phyloP scores from a whole-genome alignment of 768 basidiomycete genomes.

The Psilocybe tampanensis region DNA sequence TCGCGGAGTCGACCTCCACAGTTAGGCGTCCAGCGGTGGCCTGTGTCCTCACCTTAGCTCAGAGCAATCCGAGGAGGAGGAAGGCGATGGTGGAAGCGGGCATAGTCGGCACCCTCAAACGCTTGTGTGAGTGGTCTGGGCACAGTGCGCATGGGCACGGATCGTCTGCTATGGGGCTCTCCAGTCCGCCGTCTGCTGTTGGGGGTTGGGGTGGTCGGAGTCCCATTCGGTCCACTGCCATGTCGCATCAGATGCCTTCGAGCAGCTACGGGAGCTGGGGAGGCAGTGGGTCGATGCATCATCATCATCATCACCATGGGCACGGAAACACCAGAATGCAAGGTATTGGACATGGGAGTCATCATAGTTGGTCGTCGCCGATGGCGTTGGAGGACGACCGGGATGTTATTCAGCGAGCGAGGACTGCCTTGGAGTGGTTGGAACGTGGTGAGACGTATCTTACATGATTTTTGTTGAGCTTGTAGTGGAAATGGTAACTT shows the following conservation, averaged over 20 bases:
- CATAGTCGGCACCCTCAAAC: slow-evolving; percentile 40
- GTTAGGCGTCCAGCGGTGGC: slow-evolving; percentile 62
- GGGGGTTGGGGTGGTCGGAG: slow-evolving; percentile 12
- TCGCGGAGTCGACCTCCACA: slow-evolving; percentile 49
- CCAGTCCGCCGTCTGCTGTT: slow-evolving; percentile 6
- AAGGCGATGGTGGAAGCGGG: slow-evolving; percentile 40
- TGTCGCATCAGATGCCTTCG: neutral
- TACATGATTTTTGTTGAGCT: neutral
- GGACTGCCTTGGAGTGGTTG: slow-evolving; percentile 55
- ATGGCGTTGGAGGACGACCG: slow-evolving; percentile 56
- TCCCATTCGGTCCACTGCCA: neutral
- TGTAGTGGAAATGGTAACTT: neutral
- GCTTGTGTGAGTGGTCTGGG: slow-evolving; percentile 43
- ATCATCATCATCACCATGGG: slow-evolving; percentile 15
- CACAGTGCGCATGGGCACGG: slow-evolving; percentile 16
- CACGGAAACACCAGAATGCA: neutral
- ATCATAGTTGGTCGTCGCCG: slow-evolving; percentile 11
- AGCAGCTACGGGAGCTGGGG: slow-evolving; percentile 26
- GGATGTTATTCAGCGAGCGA: slow-evolving; percentile 59
- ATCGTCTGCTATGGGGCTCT: slow-evolving; percentile 14
- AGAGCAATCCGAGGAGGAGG: slow-evolving; percentile 36
- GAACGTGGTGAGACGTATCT: slow-evolving; percentile 39
- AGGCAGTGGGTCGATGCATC: slow-evolving; percentile 21
- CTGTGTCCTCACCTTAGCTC: slow-evolving; percentile 60
- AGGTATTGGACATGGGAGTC: slow-evolving; percentile 9